Evolutionary conservation across 2,329 filamentous ascomycete genomes (phyloP).

Genomic region (Talaromyces sp.): DNA sequence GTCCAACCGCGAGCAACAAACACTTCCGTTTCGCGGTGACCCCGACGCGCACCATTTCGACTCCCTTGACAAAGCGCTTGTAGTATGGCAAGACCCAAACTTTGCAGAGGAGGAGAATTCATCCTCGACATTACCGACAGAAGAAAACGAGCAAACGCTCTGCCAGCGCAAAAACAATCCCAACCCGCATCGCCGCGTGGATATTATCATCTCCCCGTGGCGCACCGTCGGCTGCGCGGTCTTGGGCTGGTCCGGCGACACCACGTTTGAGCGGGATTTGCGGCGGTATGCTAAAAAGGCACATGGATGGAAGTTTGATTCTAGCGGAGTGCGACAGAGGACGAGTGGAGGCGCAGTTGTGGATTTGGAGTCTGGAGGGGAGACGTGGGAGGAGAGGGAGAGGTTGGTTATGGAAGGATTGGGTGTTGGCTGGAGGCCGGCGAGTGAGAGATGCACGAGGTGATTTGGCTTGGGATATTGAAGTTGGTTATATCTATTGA

Average conservation of each 20-base stretch:
- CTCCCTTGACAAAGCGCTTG: slow-evolving; percentile 81
- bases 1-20: slow-evolving; percentile 66
- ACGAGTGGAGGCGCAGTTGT: slow-evolving; percentile 60
- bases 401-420: slow-evolving; percentile 73
- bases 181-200: slow-evolving; percentile 76
- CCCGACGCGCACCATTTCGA: slow-evolving; percentile 66
- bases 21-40: slow-evolving; percentile 49
- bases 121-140: slow-evolving; percentile 4
- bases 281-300: slow-evolving; percentile 70
- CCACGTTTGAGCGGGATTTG: slow-evolving; percentile 84
- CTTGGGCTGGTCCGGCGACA: slow-evolving; percentile 81
- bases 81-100: slow-evolving; percentile 78
- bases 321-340: slow-evolving; percentile 72
- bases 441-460: slow-evolving; percentile 64
- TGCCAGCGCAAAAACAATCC: slow-evolving; percentile 46
- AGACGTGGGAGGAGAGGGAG: slow-evolving; percentile 66
- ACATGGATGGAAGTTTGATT: slow-evolving; percentile 80
- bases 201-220: slow-evolving; percentile 89
- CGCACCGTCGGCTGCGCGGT: slow-evolving; percentile 83
- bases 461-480: slow-evolving; percentile 22
- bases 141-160: no score
- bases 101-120: slow-evolving; percentile 30
- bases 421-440: slow-evolving; percentile 61
- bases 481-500: neutral
- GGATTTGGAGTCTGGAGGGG: slow-evolving; percentile 57